phyloP scores from a whole-genome alignment of 345 rosid species.

The Viola odorata region DNA sequence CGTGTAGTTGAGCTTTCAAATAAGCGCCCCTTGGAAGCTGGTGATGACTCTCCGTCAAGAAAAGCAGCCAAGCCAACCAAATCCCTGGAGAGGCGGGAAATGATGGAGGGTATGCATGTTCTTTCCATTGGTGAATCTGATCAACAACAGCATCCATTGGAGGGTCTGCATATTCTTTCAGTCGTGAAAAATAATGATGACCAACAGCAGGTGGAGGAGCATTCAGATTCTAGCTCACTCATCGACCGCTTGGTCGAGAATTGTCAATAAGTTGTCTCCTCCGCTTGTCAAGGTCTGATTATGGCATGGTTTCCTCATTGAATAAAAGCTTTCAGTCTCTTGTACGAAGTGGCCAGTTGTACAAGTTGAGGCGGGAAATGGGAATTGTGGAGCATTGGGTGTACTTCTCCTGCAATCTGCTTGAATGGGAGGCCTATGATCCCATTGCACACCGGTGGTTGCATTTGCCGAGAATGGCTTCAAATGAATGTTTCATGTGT shows the following conservation, averaged over 20 bases:
- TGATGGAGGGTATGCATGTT: slow-evolving; percentile 4
- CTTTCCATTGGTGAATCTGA: neutral
- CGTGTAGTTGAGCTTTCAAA: slow-evolving; percentile 30
- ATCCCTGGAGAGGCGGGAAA: slow-evolving; percentile 3
- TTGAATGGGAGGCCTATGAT: slow-evolving; percentile 81
- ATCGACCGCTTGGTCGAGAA: slow-evolving; percentile 61
- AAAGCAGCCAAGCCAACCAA: slow-evolving; percentile 23
- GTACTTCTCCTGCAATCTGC: slow-evolving; percentile 61
- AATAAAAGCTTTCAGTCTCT: slow-evolving; percentile 32
- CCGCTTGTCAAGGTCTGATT: slow-evolving; percentile 51
- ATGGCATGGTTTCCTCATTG: slow-evolving; percentile 31
- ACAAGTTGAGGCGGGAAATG: slow-evolving; percentile 28
- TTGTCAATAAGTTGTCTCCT: slow-evolving; percentile 52
- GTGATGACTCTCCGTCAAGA: slow-evolving; percentile 17
- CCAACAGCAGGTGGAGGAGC: slow-evolving; percentile 18
- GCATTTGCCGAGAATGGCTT: slow-evolving; percentile 55
- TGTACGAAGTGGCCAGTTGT: slow-evolving; percentile 27
- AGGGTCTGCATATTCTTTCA: neutral
- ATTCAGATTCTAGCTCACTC: slow-evolving; percentile 42
- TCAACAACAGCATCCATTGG: neutral
- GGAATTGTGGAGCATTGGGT: slow-evolving; percentile 59
- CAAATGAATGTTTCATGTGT: slow-evolving; percentile 34
- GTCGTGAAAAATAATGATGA: neutral
- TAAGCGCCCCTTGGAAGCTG: slow-evolving; percentile 32
- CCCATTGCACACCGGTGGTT: slow-evolving; percentile 56